Base-by-base conservation (phyloP, 148 eudicot genomes). In the Rheum nobile region DNA sequence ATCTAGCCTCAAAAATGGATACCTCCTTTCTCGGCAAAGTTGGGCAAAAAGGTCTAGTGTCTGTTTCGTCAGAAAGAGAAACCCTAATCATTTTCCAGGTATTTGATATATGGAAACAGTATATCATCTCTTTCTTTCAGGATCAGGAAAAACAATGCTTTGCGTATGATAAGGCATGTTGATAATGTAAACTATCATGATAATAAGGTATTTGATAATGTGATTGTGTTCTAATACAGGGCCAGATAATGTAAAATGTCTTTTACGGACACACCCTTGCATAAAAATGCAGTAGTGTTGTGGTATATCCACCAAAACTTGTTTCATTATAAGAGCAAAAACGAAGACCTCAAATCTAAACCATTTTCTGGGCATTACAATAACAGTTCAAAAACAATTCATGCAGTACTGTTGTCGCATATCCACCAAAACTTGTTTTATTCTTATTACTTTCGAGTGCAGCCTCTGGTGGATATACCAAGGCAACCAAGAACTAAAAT, bases 1-100 rank as follows among this genome's bases (percentile, higher is more conserved):
- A 85, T 96, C 99, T 75, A 96, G 94, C 77, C 96, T 89, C 77
- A 96, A 75, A 63, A 86, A 89, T 29, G 99, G 99, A 82, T 96
- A 96, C 86, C 96, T 88, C 82, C 97, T 86, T 79, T 92, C 99
- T 34, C 99, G 97, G 77, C 99, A 96, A 76, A 96, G 79, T 85
- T 96, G 99, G 80, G 97, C 92, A 80, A 96, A 92, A 69, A 96
- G 96, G 79, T 96, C 99, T 80, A 96, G 83, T 38, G 99, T 96
- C 99, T 92, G 84, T 50, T 50, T 50, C 10, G 2, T 75, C 79
- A 72, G 21, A 63, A 55, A 65, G 50, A 48, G 44, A 54, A 11
- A 37, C 41, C 13, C 21, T 13, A 17, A 37, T 34, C 5, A 75
- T 19, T 19, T 22, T 24, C 38, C 76, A 70, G 22, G 44, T 34